These are phyloP conservation scores for Collybiopsis confluens DNA, from an alignment of 768 basidiomycete species.

Conservation along the genomic window DNA sequence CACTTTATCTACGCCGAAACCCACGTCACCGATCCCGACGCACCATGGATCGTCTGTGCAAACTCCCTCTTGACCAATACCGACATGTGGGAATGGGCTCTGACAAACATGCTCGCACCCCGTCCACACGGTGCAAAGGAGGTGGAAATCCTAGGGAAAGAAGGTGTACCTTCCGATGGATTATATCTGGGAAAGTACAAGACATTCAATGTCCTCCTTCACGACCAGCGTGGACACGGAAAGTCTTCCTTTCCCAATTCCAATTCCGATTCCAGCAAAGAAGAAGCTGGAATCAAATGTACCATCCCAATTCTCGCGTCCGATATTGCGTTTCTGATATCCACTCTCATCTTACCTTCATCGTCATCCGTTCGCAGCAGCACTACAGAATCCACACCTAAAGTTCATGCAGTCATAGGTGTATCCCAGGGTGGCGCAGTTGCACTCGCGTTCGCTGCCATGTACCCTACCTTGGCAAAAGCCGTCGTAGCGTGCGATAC, in stretches of 20 bases:
- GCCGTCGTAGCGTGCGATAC: constrained; percentile 49
- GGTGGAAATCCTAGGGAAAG: neutral
- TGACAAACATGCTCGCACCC: constrained; percentile 36
- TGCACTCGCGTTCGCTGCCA: constrained; percentile 40
- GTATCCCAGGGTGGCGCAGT: constrained; percentile 53
- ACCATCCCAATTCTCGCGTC: constrained; percentile 43
- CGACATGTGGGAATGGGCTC: constrained; percentile 42
- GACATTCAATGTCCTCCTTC: constrained; percentile 43
- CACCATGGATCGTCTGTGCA: constrained; percentile 47
- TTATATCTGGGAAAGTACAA: constrained; percentile 14
- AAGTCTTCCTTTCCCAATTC: constrained; percentile 31
- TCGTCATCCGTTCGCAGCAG: constrained; percentile 3
- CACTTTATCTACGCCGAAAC: constrained; percentile 41
- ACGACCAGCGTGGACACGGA: constrained; percentile 52
- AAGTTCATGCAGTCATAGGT: constrained; percentile 42
- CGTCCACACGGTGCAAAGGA: neutral
- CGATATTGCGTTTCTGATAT: constrained; percentile 38
- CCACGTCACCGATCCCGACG: constrained; percentile 30
- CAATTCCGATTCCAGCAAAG: neutral
- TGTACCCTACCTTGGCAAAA: constrained; percentile 29
- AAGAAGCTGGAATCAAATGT: constrained; percentile 13
- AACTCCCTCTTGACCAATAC: constrained; percentile 48
- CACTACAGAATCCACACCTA: constrained; percentile 18
- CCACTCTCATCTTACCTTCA: constrained; percentile 25
- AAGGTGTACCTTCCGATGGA: constrained; percentile 7